Base-by-base conservation (phyloP, 2,329 filamentous ascomycete species). In the Teratosphaeria viscida region DNA sequence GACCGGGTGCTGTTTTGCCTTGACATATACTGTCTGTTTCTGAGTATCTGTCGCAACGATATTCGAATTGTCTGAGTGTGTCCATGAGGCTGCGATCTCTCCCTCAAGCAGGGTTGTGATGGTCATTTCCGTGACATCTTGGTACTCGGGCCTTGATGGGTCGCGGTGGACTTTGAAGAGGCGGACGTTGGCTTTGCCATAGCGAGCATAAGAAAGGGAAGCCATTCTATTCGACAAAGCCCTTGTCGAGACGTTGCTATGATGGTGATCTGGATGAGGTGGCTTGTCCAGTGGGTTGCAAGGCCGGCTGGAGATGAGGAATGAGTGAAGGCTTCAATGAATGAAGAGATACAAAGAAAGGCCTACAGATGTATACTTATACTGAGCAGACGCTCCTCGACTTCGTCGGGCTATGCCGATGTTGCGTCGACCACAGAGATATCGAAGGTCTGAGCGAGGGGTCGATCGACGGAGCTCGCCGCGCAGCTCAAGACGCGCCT, bases 131-230 rank as follows among this genome's bases (percentile, higher is more conserved):
- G 88, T 88, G 67, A 97, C 89, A 7, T 86, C 88, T 76, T 99
- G 92, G 26, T 85, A 80, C 26, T 32, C 12, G 5, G 53, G 53
- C 59, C 88, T 80, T 19, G 88, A 87, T 72, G 85, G 79, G 74
- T 97, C 85, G 69, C 85, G 85, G 71, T 95, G 82, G 70, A 96
- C 91, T 77, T 99, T 99, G 85, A 88, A 95, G 70, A 99, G 85
- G 71, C 94, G 92, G 82, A 99, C 88, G 79, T 99, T 97, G 84
- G 97, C 94, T 85, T 99, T 92, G 78, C 89, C 89, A 74, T 92
- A 92, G 72, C 86, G 85, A 68, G 89, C 88, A 69, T 77, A 76
- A 66, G 71, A 75, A 64, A 81, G 77, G 61, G 77, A 70, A 65
- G 77, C 72, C 76, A 79, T 79, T 61, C 61, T 71, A 5, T 19